Conservation (phyloP, 169 alveolate genomes). For the Eimeria sp. region DNA sequence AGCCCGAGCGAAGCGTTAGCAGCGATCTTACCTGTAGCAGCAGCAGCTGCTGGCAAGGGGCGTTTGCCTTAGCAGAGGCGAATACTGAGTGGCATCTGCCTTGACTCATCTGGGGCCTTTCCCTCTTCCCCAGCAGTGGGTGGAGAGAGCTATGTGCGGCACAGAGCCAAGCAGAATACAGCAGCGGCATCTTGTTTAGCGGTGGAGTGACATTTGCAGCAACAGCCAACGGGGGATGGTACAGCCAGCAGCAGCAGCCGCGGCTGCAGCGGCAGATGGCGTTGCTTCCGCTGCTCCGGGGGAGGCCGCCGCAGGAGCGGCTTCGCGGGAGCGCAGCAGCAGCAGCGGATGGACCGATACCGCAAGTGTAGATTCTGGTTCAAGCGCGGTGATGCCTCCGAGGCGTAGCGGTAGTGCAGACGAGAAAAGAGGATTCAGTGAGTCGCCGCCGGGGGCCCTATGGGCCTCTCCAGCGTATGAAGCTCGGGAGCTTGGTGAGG, state of each 20-base stretch:
- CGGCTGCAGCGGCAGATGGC: slow-evolving; percentile 34
- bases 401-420: slow-evolving; percentile 33
- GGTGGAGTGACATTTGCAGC: slow-evolving; percentile 25
- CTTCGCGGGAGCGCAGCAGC: slow-evolving; percentile 44
- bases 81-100: neutral
- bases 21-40: neutral
- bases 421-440: neutral
- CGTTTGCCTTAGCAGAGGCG: neutral
- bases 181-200: slow-evolving; percentile 14
- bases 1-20: neutral
- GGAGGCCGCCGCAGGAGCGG: slow-evolving; percentile 39
- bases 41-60: slow-evolving; percentile 8
- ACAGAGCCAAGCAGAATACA: neutral
- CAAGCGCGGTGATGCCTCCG: slow-evolving; percentile 50
- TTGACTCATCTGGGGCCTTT: slow-evolving; percentile 11
- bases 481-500: slow-evolving; percentile 40
- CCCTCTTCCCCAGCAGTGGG: neutral
- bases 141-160: slow-evolving; percentile 56
- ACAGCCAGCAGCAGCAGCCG: slow-evolving; percentile 71
- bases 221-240: slow-evolving; percentile 71
- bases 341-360: slow-evolving; percentile 72
- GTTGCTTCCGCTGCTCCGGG: slow-evolving; percentile 34
- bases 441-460: slow-evolving; percentile 33
- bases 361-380: slow-evolving; percentile 40
- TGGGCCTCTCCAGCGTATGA: slow-evolving; percentile 44